Evolutionary conservation across 2,329 filamentous ascomycete genomes (phyloP), one percentile per base, ranked within the genome.

Genomic region (Zymoseptoria tritici): DNA sequence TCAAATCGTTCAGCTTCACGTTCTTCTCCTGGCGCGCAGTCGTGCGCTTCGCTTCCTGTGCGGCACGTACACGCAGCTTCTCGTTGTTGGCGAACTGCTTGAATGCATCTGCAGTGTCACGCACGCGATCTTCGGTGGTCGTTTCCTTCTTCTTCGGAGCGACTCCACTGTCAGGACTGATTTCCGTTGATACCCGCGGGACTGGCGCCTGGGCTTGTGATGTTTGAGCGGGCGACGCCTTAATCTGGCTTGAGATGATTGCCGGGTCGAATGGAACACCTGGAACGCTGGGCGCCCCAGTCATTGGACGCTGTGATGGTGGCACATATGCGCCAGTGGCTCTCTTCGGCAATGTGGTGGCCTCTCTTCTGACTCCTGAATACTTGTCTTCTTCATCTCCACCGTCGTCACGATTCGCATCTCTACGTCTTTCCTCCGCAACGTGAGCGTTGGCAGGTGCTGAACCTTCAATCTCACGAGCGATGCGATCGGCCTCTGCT

Each of bases 321-420:
- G 94, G 93, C 0, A 89, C 96, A 74, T 99, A 99, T 74, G 90
- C 93, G 75, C 85, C 85, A 21, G 81, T 74, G 57, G 80, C 79
- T 9, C 82, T 80, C 59, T 80, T 81, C 26, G 78, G 73, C 31
- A 95, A 79, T n/a, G 88, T 82, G 5, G 87, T 83, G 20, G 63
- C 52, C 21, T 79, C 77, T 64, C 93, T 86, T 63, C 87, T 87
- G 58, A 99, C 94, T 72, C 93, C 93, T 71, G 92, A 97, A 77
- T 97, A 97, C 85, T 94, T 97, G 72, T 95, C 92, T 77, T 99
- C 94, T 75, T 99, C 94, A 65, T 96, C 90, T 26, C 82, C 75
- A 13, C 85, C 87, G 83, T 86, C 85, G 56, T 88, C 83, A 49
- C 84, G 81, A 9, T 81, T 79, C 11, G 81, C 82, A n/a, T 84